These are phyloP conservation scores for Tarenaya hassleriana DNA, from an alignment of 345 rosid species.

Conservation along the genomic window DNA sequence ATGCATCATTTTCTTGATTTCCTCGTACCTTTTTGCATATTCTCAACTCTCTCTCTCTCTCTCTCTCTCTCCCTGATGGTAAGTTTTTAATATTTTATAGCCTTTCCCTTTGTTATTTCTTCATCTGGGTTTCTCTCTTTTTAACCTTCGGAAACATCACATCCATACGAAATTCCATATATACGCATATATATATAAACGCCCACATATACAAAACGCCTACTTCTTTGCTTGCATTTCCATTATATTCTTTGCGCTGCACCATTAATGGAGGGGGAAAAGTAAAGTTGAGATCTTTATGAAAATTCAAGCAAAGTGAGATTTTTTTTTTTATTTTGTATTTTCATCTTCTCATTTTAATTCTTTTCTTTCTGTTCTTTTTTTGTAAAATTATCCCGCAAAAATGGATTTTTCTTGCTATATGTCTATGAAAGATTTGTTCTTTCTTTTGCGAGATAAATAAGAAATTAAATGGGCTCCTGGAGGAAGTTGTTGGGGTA, in stretches of 20 bases:
- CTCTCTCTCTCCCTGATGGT: constrained; percentile 15
- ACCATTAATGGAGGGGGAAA: constrained; percentile 29
- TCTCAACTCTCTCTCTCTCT: constrained; percentile 33
- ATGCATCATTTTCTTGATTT: constrained; percentile 16
- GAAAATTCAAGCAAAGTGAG: constrained; percentile 42
- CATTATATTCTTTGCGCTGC: constrained; percentile 21
- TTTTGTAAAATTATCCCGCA: background rate
- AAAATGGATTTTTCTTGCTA: constrained; percentile 7
- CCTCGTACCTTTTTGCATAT: constrained; percentile 30
- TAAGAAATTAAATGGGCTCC: constrained; percentile 11
- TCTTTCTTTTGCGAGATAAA: constrained; percentile 8
- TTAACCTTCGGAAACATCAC: too few relatives aligned
- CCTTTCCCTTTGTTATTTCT: too few relatives aligned
- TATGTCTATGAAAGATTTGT: constrained; percentile 9
- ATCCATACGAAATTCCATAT: background rate
- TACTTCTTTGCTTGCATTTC: constrained; percentile 10
- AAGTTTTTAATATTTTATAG: too few relatives aligned
- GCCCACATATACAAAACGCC: too few relatives aligned
- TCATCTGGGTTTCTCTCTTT: constrained; percentile 33
- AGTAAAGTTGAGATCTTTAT: constrained; percentile 31
- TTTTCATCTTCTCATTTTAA: constrained; percentile 6
- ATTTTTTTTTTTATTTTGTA: constrained; percentile 14
- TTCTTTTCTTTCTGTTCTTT: background rate
- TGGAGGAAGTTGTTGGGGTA: constrained; percentile 16
- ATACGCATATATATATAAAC: constrained; percentile 19